A percentile compares a stretch with the other conserved stretches of the same genome.
These are phyloP conservation scores for Osmozyma mogii DNA, from an alignment of 805 yeast species.

Conservation along the genomic window DNA sequence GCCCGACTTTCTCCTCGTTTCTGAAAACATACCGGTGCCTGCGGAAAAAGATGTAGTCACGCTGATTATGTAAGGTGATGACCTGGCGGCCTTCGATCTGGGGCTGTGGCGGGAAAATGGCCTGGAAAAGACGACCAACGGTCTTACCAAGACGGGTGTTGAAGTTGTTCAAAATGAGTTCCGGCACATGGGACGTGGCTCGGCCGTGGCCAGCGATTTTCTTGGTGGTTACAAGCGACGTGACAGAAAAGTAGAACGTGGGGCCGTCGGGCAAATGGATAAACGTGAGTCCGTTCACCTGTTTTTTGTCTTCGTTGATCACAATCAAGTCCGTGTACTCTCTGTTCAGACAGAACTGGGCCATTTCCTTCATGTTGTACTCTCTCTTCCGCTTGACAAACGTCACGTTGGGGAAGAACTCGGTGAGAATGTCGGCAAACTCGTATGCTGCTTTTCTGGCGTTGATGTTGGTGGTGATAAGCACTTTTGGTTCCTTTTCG, in stretches of 20 bases:
- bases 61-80: conserved; percentile 89
- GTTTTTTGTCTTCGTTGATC: conserved; percentile 89
- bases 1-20: conserved; percentile 86
- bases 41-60: conserved; percentile 92
- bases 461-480: conserved; percentile 80
- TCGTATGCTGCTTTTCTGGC: conserved; percentile 85
- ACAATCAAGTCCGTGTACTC: conserved; percentile 84
- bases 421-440: conserved; percentile 80
- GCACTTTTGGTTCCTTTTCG: conserved; percentile 66
- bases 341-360: conserved; percentile 70
- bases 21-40: conserved; percentile 87
- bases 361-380: conserved; percentile 79
- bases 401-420: conserved; percentile 75
- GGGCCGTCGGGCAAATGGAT: conserved; percentile 95
- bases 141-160: conserved; percentile 89
- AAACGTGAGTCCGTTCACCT: conserved; percentile 85
- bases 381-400: conserved; percentile 85
- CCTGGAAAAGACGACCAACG: conserved; percentile 85
- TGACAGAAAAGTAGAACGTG: conserved; percentile 80
- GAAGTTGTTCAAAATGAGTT: conserved; percentile 85
- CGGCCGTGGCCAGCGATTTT: conserved; percentile 82
- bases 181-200: conserved; percentile 88
- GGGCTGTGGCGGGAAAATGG: conserved; percentile 87
- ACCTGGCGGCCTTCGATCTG: conserved; percentile 95
- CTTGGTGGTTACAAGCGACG: conserved; percentile 69